These are phyloP conservation scores for Orbilia oligospora DNA, from an alignment of 2,329 filamentous ascomycete genomes.

Conservation along the genomic window DNA sequence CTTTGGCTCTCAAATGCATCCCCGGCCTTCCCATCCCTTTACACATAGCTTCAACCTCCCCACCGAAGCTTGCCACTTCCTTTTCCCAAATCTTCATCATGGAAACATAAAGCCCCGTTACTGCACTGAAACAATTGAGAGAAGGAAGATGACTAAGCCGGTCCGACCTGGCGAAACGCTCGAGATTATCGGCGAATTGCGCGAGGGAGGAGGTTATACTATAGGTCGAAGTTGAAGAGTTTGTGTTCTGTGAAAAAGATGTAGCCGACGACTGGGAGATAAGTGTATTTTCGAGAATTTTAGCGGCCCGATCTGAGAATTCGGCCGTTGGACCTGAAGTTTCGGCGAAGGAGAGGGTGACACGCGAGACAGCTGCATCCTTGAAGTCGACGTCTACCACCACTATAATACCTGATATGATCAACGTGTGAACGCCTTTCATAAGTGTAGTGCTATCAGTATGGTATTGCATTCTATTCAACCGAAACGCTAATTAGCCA, in stretches of 20 bases:
- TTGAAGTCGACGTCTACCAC: constrained; percentile 73
- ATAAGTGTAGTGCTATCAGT: constrained; percentile 72
- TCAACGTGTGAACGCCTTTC: constrained; percentile 71
- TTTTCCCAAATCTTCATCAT: constrained; percentile 79
- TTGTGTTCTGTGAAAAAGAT: neutral
- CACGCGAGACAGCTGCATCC: constrained; percentile 75
- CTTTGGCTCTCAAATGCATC: constrained; percentile 77
- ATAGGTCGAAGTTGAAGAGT: constrained; percentile 69
- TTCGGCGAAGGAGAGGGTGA: constrained; percentile 76
- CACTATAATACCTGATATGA: constrained; percentile 75
- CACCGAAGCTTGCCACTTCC: constrained; percentile 75
- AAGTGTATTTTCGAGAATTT: constrained; percentile 77
- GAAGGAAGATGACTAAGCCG: constrained; percentile 78
- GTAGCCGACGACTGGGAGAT: neutral
- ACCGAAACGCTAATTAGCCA: neutral
- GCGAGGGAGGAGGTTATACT: constrained; percentile 78
- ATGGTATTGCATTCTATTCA: constrained; percentile 72
- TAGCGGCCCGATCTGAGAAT: constrained; percentile 75
- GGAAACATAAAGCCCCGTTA: constrained; percentile 80
- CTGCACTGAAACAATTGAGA: constrained; percentile 82
- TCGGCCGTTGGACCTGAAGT: constrained; percentile 73
- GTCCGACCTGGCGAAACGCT: constrained; percentile 78
- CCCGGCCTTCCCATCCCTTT: constrained; percentile 78
- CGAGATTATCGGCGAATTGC: constrained; percentile 79
- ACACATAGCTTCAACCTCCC: constrained; percentile 75